Evolutionary conservation across 2,329 filamentous ascomycete species (phyloP).

Genomic region (Tolypocladium sp.): DNA sequence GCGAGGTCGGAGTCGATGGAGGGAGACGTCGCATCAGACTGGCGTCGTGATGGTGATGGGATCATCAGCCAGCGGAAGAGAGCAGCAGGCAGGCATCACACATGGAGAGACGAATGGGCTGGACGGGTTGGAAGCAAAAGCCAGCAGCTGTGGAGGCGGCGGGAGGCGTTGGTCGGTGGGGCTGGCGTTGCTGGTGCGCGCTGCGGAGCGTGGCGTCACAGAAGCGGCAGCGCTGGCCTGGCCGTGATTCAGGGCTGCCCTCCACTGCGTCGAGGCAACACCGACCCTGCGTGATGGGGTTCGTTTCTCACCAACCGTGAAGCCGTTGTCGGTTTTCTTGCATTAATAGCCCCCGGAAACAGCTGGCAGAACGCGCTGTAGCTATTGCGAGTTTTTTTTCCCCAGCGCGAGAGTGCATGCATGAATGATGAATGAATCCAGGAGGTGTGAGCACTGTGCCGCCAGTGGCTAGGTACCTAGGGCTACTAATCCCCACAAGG

Average conservation of each 20-base stretch:
- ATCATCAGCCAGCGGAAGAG: conserved; percentile 3
- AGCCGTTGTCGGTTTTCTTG: no score
- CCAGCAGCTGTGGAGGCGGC: background rate
- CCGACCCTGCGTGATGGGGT: no score
- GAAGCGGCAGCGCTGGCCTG: background rate
- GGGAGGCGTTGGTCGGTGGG: background rate
- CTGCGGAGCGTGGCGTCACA: background rate
- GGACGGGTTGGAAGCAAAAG: background rate
- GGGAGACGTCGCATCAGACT: conserved; percentile 1
- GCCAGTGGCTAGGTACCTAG: background rate
- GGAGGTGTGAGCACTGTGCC: background rate
- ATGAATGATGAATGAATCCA: background rate
- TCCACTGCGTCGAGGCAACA: background rate
- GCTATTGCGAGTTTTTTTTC: background rate
- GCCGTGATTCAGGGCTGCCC: background rate
- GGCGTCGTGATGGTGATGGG: background rate
- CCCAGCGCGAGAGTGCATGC: background rate
- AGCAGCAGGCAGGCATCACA: conserved; percentile 4
- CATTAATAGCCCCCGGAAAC: no score
- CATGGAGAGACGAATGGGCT: conserved; percentile 4
- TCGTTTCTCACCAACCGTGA: background rate
- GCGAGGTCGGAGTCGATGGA: background rate
- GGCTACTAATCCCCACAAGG: background rate
- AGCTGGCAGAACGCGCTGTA: background rate
- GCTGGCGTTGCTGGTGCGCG: background rate